Evolutionary conservation across 768 basidiomycete species (phyloP).

Genomic region (Tulasnella sp.): DNA sequence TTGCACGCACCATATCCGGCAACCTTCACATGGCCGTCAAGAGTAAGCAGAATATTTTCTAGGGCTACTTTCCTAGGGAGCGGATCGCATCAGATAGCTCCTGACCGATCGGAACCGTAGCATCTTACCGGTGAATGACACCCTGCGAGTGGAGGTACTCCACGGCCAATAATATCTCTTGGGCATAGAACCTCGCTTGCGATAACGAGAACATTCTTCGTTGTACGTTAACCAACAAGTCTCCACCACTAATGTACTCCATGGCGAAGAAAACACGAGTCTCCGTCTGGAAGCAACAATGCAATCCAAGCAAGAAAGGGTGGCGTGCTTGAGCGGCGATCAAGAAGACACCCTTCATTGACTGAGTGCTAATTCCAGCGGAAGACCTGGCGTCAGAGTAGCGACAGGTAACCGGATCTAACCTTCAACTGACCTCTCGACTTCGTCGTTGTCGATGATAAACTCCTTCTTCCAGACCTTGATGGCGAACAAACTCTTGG

Average conservation of each 20-base stretch:
- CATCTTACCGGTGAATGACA: conserved; percentile 89
- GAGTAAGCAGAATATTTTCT: conserved; percentile 93
- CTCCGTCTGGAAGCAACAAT: conserved; percentile 99
- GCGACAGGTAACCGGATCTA: background rate
- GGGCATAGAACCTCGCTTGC: conserved; percentile 98
- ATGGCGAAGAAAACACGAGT: conserved; percentile 99
- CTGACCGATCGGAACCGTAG: background rate
- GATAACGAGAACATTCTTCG: conserved; percentile 97
- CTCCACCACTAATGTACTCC: conserved; percentile 99
- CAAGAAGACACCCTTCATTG: conserved; percentile 97
- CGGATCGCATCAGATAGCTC: background rate
- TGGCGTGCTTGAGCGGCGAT: conserved; percentile 96
- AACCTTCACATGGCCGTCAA: conserved; percentile 97
- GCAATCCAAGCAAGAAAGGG: conserved; percentile 92
- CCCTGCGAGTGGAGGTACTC: conserved; percentile 99
- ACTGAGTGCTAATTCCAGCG: conserved; percentile 69
- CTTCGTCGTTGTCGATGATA: conserved; percentile 99
- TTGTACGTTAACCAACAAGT: conserved; percentile 99
- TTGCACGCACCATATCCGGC: conserved; percentile 99
- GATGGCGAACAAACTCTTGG: conserved; percentile 89
- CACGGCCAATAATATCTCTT: conserved; percentile 89
- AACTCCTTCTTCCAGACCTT: conserved; percentile 99
- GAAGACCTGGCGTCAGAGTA: background rate
- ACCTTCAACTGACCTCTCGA: conserved; percentile 71
- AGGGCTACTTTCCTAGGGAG: conserved; percentile 82